These are phyloP conservation scores for Ascochyta koolunga DNA, from an alignment of 2,329 filamentous ascomycete genomes.

Conservation along the genomic window DNA sequence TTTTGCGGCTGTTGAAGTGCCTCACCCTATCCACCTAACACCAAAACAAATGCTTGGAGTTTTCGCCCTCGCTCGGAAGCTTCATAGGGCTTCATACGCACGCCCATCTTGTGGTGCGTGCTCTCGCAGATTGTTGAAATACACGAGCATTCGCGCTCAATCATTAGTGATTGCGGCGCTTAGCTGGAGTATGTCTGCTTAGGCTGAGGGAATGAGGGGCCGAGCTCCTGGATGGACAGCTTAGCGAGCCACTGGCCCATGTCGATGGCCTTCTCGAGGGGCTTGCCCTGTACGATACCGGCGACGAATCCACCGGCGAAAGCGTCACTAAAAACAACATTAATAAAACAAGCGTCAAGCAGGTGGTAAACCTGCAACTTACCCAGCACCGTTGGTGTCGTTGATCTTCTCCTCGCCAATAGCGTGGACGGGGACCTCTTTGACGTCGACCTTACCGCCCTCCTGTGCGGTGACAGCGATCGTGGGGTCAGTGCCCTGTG, in stretches of 20 bases:
- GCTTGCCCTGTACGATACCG: slow-evolving; percentile 83
- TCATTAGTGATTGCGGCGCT: slow-evolving; percentile 22
- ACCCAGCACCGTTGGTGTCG: slow-evolving; percentile 93
- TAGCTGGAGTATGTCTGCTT: slow-evolving; percentile 51
- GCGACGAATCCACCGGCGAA: slow-evolving; percentile 95
- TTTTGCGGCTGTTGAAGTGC: slow-evolving; percentile 30
- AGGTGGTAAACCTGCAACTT: slow-evolving; percentile 31
- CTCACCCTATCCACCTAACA: slow-evolving; percentile 10
- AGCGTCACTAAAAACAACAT: slow-evolving; percentile 68
- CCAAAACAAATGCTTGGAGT: slow-evolving; percentile 15
- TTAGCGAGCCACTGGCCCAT: slow-evolving; percentile 97
- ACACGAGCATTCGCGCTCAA: slow-evolving; percentile 47
- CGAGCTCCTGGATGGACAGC: slow-evolving; percentile 92
- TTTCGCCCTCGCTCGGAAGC: slow-evolving; percentile 1
- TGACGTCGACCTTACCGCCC: slow-evolving; percentile 67
- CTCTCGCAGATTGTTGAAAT: slow-evolving; percentile 50
- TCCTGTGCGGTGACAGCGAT: slow-evolving; percentile 77
- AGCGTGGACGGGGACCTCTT: slow-evolving; percentile 79
- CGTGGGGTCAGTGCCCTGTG: slow-evolving; percentile 91
- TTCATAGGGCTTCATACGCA: slow-evolving; percentile 13
- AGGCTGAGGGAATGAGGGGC: slow-evolving; percentile 73
- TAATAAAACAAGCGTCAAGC: background rate
- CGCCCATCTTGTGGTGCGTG: slow-evolving; percentile 1
- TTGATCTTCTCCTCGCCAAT: slow-evolving; percentile 81
- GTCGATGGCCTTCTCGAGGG: slow-evolving; percentile 78